Evolutionary conservation across 2,329 filamentous ascomycete genomes (phyloP), one percentile per base, ranked within the genome.

Genomic region (Drechslerella coelobrocha): DNA sequence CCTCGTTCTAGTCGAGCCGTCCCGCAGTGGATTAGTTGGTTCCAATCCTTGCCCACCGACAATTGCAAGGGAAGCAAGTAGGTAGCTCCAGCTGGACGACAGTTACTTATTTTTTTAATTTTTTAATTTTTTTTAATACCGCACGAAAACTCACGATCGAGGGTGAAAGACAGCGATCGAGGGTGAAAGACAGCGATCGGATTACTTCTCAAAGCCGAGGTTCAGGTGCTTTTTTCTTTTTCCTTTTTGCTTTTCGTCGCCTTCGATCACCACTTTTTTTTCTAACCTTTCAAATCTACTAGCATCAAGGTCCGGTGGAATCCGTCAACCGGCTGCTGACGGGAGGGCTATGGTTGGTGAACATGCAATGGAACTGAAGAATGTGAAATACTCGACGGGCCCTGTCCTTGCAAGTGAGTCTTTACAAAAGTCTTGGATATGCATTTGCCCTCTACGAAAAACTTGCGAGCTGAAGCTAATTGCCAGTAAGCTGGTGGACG

Each of bases 1-100:
- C 66, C 66, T 71, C 66, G 66, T 63, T 63, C 31, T 52, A 31
- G 41, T 71, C 66, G 59, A 71, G 59, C 66, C 66, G 66, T 71
- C 66, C 66, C 66, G 66, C 66, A 71, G 66, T 63, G 53, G 66
- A 50, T 59, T 52, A 59, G 41, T 10, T 45, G 41, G 41, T 31
- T 31, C 12, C 12, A 31, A 71, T 69, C 65, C 66, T 53, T 71
- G 66, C 53, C 48, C 37, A 39, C 48, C 37, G n/a, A 34, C 56
- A 14, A 60, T n/a, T 19, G 43, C 4, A 14, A 10, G 41, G 17
- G 14, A 45, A 23, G 10, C n/a, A 19, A 19, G 41, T 17, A 2
- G 41, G 4, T 5, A 27, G 29, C 41, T 47, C 34, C 34, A 19
- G 47, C 47, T 51, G 48, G n/a, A 29, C 34, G 12, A 17, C 41